Base-by-base conservation (phyloP, 495 filamentous ascomycete species). In the Aspergillus sclerotioniger region DNA sequence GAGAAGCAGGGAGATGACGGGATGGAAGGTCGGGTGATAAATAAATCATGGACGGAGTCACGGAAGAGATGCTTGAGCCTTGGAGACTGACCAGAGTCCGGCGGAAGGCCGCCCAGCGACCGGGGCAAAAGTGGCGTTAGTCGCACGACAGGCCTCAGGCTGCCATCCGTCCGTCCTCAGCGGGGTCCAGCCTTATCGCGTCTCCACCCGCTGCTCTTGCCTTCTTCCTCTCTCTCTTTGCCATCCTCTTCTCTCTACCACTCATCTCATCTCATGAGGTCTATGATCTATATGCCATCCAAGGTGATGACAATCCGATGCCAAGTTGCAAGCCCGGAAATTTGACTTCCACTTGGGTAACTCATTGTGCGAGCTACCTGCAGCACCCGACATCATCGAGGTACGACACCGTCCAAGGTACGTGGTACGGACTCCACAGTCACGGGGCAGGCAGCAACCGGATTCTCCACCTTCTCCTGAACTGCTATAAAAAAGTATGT, bases 101-200 rank as follows among this genome's bases (percentile, higher is more conserved):
- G 52, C 52, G 52, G 52, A 43, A 44, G 25, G 39, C 21, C 33
- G 33, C 35, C 51, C 20, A 20, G 17, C 46, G 35, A 54, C 45
- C 39, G 52, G 52, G 12, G 19, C 52, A 12, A 31, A 43, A 54
- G 52, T 54, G 52, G 52, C 52, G 52, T 54, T 32, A 50, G 35
- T 46, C 32, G 37, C 33, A 37, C 9, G 2, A 37, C 33, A 1
- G 13, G 37, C 37, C 37, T 41, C 37, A 41, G 37, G 37, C 37
- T n/a, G 12, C 37, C 37, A 41, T 41, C 12, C 12, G 37, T 41
- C 12, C 12, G 37, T 7, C 13, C n/a, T n/a, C 37, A 3, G 37
- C 37, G 25, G 25, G 25, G 25, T 25, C 25, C 33, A 33, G 48
- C 48, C 29, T 51, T 51, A 33, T 51, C 48, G 8, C 20, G 47